These are phyloP conservation scores for Fusarium acutatum DNA, from an alignment of 2,329 filamentous ascomycete genomes.

Conservation along the genomic window DNA sequence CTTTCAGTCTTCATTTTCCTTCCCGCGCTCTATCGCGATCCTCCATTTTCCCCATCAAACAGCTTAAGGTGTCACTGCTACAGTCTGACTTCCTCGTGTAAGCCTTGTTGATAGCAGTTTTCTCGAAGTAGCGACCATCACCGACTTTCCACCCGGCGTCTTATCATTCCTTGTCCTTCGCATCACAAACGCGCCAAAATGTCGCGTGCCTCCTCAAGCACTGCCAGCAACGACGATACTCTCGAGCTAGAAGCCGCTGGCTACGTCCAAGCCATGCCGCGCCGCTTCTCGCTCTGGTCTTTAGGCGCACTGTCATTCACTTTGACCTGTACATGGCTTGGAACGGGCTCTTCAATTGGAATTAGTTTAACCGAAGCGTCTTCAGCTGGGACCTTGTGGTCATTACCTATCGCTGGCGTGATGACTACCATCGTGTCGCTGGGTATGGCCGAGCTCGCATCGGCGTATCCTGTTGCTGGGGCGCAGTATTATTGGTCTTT, in stretches of 20 bases:
- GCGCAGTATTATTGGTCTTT: constrained; percentile 43
- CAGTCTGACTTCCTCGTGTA: background rate
- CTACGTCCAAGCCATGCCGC: constrained; percentile 44
- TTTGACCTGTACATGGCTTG: constrained; percentile 45
- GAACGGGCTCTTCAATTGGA: constrained; percentile 42
- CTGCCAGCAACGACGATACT: constrained; percentile 26
- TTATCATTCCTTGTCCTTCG: background rate
- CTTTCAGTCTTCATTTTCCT: background rate
- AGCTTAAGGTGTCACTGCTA: accelerated
- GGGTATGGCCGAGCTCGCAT: constrained; percentile 41
- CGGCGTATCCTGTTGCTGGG: constrained; percentile 40
- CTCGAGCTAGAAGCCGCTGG: constrained; percentile 45
- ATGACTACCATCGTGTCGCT: constrained; percentile 41
- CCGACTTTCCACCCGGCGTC: too few relatives aligned
- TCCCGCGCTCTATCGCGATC: accelerated
- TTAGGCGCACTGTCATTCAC: constrained; percentile 43
- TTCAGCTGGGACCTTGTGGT: constrained; percentile 40
- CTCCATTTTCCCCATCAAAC: too few relatives aligned
- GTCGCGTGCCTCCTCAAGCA: background rate
- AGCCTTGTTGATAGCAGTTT: background rate
- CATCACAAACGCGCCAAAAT: background rate
- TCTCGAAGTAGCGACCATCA: accelerated
- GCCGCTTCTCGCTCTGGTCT: constrained; percentile 42
- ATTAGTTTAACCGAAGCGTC: constrained; percentile 41
- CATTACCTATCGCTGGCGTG: constrained; percentile 37